phyloP scores from a whole-genome alignment of 371 early-diverging fungal species.

The Rhizopus microsporus region DNA sequence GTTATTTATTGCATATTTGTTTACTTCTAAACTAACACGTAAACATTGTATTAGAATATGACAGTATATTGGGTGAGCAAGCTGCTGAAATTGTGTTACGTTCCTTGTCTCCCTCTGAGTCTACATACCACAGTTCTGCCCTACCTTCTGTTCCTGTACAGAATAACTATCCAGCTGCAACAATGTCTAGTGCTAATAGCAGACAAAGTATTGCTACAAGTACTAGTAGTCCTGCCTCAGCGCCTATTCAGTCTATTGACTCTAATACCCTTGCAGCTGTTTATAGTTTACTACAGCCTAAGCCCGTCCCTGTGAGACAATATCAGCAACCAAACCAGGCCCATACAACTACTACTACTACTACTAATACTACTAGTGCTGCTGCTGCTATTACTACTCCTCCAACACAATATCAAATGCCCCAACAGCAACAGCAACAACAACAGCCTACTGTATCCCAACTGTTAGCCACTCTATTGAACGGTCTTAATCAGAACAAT shows the following conservation, averaged over 20 bases:
- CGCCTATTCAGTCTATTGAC: slow-evolving; percentile 12
- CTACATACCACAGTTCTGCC: background rate
- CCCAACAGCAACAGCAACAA: slow-evolving; percentile 6
- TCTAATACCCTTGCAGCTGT: slow-evolving; percentile 26
- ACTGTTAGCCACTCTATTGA: slow-evolving; percentile 24
- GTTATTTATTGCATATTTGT: background rate
- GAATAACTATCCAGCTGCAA: background rate
- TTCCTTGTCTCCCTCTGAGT: slow-evolving; percentile 1
- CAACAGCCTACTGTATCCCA: slow-evolving; percentile 20
- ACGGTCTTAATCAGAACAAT: slow-evolving; percentile 11
- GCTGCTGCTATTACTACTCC: background rate
- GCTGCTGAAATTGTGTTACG: slow-evolving; percentile 6
- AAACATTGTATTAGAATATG: slow-evolving; percentile 22
- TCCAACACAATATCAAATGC: slow-evolving; percentile 1
- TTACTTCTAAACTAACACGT: background rate
- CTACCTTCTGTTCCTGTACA: background rate
- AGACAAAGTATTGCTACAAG: background rate
- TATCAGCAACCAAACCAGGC: background rate
- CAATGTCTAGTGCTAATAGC: background rate
- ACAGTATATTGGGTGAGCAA: slow-evolving; percentile 16
- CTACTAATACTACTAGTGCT: too few species aligned
- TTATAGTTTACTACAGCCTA: slow-evolving; percentile 19
- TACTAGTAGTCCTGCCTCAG: background rate
- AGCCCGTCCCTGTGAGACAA: slow-evolving; percentile 7
- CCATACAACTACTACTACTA: too few species aligned